Evolutionary conservation across 371 early-diverging fungal species (phyloP), one percentile per base, ranked within the genome.

Genomic region (Mortierella polycephala): DNA sequence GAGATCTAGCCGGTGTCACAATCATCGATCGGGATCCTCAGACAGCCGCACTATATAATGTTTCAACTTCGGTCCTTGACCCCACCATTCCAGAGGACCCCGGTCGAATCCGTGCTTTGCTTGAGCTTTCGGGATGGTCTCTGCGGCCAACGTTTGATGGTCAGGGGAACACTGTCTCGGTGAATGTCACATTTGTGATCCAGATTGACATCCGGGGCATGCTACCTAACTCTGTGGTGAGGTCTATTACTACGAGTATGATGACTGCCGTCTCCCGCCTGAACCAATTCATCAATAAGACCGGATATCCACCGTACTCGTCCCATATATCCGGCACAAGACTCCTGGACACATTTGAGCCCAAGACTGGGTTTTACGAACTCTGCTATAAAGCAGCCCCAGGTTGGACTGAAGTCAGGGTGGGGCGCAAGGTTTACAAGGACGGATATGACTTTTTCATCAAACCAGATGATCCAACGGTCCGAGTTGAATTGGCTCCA

Each of bases 81-180:
- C 50, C 85, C 3, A 82, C 83, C 18, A 80, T 90, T 6, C 88
- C 88, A 14, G 80, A 82, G 0, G 85, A 84, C 52, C 83, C 80
- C 37, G 70, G 81, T 30, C 83, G 83, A 50, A 82, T 84, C 14
- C 85, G 89, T 8, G 86, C 86, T 0, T 64, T 88, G 23, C 66
- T 85, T 0, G 86, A 83, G 42, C 75, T 90, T 4, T 85, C 86
- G 46, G 92, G 92, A 8, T 92, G 90, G 90, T 82, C 86, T 5
- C 77, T 90, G 57, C 56, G 80, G 6, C 86, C 88, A 6, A 71
- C 71, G 2, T 64, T 83, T 39, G 85, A 87, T 64, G 64, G 63
- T 1, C 74, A 79, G 7, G 87, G 87, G 20, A 74, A 69, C 23
- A 84, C 83, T 2, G 42, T 72, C 1, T 81, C 85, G 9, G 86